Percentiles rank a stretch among this genome's conserved stretches.
Evolutionary conservation across 805 yeast genomes (phyloP).

Genomic region (Metschnikowia peoriensis): DNA sequence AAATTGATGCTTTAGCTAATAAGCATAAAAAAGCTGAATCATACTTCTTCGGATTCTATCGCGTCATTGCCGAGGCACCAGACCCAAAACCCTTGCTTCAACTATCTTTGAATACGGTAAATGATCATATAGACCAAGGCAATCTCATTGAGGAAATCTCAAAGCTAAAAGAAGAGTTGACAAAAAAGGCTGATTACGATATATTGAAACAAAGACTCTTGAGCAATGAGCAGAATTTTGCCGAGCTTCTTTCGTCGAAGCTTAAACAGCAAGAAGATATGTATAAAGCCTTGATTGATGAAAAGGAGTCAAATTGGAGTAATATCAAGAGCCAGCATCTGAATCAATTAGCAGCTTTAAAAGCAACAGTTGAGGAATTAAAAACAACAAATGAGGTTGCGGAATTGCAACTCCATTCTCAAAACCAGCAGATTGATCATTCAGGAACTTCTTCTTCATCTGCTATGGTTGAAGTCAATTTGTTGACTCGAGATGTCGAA

Average conservation of each 20-base stretch:
- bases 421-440: conserved; percentile 41
- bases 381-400: conserved; percentile 64
- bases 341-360: conserved; percentile 51
- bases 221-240: conserved; percentile 59
- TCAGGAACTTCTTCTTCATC: conserved; percentile 30
- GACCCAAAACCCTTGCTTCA: conserved; percentile 85
- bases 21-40: conserved; percentile 74
- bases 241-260: conserved; percentile 51
- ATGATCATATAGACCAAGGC: conserved; percentile 52
- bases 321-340: conserved; percentile 52
- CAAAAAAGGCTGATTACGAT: conserved; percentile 75
- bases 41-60: conserved; percentile 70
- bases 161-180: conserved; percentile 54
- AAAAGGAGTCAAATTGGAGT: conserved; percentile 68
- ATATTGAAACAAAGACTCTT: conserved; percentile 61
- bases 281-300: conserved; percentile 63
- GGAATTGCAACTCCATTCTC: conserved; percentile 53
- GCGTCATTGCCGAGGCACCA: conserved; percentile 82
- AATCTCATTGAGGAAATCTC: conserved; percentile 50
- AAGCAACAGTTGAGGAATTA: conserved; percentile 60
- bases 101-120: conserved; percentile 62
- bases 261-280: conserved; percentile 74
- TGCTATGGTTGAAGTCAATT: conserved; percentile 53
- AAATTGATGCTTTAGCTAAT: conserved; percentile 77
- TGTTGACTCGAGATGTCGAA: conserved; percentile 74